Evolutionary conservation across 1,284 basidiomycete species (phyloP).

Genomic region (Vanrija sp.): DNA sequence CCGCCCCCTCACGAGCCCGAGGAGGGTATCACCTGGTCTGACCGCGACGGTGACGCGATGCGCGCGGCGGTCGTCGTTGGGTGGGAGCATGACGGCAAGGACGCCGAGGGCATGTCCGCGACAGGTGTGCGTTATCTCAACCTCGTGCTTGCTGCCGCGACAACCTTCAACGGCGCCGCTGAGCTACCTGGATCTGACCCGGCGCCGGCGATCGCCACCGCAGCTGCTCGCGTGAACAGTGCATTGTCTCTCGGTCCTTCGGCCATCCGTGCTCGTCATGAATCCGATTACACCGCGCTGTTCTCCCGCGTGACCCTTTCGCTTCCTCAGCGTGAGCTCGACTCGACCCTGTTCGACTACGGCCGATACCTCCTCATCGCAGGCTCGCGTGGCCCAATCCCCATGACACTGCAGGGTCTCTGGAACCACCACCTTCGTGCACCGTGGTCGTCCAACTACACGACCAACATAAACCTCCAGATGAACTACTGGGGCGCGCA

Average conservation of each 20-base stretch:
- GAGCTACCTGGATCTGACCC: background rate
- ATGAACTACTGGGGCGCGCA: conserved; percentile 17
- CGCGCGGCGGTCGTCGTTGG: too few relatives aligned
- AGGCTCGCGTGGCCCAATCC: background rate
- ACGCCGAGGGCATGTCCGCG: background rate
- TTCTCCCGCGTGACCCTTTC: background rate
- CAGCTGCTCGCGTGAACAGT: background rate
- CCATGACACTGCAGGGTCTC: conserved; percentile 14
- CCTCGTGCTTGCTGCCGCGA: background rate
- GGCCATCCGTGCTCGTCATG: background rate
- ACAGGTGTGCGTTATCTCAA: background rate
- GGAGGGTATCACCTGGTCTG: too few relatives aligned
- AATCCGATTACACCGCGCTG: background rate
- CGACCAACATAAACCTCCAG: conserved; percentile 17
- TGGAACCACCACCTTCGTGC: conserved; percentile 13
- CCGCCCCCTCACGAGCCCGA: too few relatives aligned
- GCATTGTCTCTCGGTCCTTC: background rate
- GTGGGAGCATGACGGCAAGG: background rate
- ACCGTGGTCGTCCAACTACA: conserved; percentile 9
- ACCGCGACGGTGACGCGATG: too few relatives aligned
- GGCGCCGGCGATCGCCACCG: background rate
- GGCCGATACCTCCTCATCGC: conserved; percentile 14
- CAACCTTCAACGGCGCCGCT: background rate
- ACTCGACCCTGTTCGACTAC: conserved; percentile 8
- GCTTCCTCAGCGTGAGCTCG: background rate